A percentile compares a stretch with the other conserved stretches of the same genome.
Evolutionary conservation across 2,329 filamentous ascomycete genomes (phyloP).

Genomic region (Talaromyces sp.): DNA sequence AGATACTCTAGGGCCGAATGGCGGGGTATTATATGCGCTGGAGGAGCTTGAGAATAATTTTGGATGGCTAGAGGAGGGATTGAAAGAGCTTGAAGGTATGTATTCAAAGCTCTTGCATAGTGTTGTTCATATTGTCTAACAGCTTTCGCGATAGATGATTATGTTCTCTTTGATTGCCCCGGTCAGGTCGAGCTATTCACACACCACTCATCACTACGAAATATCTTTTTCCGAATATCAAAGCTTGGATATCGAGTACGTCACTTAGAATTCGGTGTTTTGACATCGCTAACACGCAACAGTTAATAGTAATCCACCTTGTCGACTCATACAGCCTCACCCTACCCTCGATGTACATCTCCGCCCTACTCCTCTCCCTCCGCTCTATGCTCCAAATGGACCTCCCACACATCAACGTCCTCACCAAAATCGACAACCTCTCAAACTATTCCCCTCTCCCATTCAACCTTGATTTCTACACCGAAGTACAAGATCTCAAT

Average conservation of each 20-base stretch:
- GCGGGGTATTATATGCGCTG: conserved; percentile 85
- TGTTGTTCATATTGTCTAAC: not conserved
- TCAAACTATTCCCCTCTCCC: conserved; percentile 78
- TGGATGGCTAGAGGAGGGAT: conserved; percentile 80
- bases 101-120: not conserved
- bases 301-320: conserved; percentile 91
- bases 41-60: conserved; percentile 94
- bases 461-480: conserved; percentile 96
- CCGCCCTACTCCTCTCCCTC: conserved; percentile 85
- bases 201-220: conserved; percentile 85
- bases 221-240: conserved; percentile 86
- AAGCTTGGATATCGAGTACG: conserved; percentile 85
- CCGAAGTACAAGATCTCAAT: conserved; percentile 88
- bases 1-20: conserved; percentile 86
- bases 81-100: conserved; percentile 67
- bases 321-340: conserved; percentile 93
- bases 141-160: conserved; percentile 62
- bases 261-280: conserved; percentile 35
- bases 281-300: conserved; percentile 8
- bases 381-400: conserved; percentile 98
- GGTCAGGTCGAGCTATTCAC: conserved; percentile 97
- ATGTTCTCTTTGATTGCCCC: conserved; percentile 91
- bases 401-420: conserved; percentile 88
- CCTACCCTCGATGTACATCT: conserved; percentile 89
- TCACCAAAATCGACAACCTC: conserved; percentile 97